Evolutionary conservation across 108 stramenopile species (phyloP).

Genomic region (Chaetoceros muelleri): DNA sequence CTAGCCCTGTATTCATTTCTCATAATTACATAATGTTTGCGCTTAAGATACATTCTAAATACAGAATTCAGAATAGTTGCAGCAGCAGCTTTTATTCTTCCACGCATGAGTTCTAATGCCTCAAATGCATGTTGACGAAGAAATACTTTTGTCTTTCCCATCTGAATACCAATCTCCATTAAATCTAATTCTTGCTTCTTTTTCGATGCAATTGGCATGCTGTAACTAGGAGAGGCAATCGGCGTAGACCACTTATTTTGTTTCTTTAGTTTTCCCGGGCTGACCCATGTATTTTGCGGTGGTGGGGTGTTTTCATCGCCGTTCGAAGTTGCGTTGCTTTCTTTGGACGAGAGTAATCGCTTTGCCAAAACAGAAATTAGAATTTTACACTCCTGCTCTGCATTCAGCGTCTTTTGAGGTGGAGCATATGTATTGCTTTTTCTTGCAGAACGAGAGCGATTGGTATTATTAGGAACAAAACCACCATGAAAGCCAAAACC

Average conservation of each 20-base stretch:
- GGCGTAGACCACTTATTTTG: neutral
- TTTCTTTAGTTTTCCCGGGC: slow-evolving; percentile 16
- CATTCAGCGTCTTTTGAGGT: neutral
- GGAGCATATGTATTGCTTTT: neutral
- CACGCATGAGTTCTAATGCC: slow-evolving; percentile 57
- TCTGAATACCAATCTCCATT: slow-evolving; percentile 64
- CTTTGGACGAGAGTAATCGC: slow-evolving; percentile 15
- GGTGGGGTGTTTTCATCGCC: slow-evolving; percentile 4
- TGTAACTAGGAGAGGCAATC: neutral
- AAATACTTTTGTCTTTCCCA: slow-evolving; percentile 84
- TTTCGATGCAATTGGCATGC: slow-evolving; percentile 3
- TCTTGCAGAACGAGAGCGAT: slow-evolving; percentile 1
- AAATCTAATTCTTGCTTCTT: slow-evolving; percentile 8
- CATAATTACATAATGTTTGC: slow-evolving; percentile 32
- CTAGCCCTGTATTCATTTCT: slow-evolving; percentile 13
- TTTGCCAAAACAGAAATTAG: slow-evolving; percentile 16
- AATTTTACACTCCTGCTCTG: slow-evolving; percentile 12
- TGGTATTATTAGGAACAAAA: slow-evolving; percentile 5
- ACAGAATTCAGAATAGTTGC: slow-evolving; percentile 43
- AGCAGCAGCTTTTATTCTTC: slow-evolving; percentile 21
- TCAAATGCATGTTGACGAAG: slow-evolving; percentile 70
- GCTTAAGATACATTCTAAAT: slow-evolving; percentile 40
- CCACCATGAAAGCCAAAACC: slow-evolving; percentile 2
- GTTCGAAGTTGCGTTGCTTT: too few relatives aligned
- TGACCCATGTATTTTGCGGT: neutral